phyloP scores from a whole-genome alignment of 2,329 filamentous ascomycete genomes.

The Arthroderma sp. region DNA sequence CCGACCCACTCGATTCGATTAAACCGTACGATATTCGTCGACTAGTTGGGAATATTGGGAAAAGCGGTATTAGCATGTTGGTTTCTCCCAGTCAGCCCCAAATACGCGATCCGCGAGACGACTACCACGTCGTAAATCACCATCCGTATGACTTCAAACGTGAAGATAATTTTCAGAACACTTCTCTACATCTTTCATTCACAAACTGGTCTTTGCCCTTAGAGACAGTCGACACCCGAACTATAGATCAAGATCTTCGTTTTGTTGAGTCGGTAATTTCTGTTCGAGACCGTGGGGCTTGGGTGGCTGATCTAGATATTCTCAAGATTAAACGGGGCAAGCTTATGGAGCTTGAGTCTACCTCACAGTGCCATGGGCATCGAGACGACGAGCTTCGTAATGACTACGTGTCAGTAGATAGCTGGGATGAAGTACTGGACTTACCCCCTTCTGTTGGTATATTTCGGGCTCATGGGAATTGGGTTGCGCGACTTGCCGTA shows the following conservation, averaged over 20 bases:
- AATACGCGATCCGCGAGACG: not conserved
- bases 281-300: constrained; percentile 12
- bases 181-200: constrained; percentile 15
- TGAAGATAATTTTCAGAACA: constrained; percentile 12
- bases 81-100: constrained; percentile 8
- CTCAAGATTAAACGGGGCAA: not conserved
- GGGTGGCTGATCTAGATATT: constrained; percentile 15
- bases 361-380: not conserved
- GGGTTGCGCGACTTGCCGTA: constrained; percentile 8
- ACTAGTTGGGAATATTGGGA: constrained; percentile 11
- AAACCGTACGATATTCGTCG: not conserved
- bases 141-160: constrained; percentile 10
- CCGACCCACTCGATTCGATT: constrained; percentile 54
- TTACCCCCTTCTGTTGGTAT: constrained; percentile 3
- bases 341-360: not conserved
- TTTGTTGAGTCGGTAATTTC: constrained; percentile 13
- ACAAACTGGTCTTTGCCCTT: constrained; percentile 11
- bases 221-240: constrained; percentile 5
- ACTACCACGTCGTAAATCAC: constrained; percentile 10
- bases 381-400: not conserved
- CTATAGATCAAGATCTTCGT: constrained; percentile 9
- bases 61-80: constrained; percentile 10
- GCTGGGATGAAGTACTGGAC: constrained; percentile 11
- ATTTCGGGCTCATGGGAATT: constrained; percentile 9
- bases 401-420: constrained; percentile 6